Evolutionary conservation across 345 rosid species (phyloP), one percentile per base, ranked within the genome.

Genomic region (Acer saccharum): DNA sequence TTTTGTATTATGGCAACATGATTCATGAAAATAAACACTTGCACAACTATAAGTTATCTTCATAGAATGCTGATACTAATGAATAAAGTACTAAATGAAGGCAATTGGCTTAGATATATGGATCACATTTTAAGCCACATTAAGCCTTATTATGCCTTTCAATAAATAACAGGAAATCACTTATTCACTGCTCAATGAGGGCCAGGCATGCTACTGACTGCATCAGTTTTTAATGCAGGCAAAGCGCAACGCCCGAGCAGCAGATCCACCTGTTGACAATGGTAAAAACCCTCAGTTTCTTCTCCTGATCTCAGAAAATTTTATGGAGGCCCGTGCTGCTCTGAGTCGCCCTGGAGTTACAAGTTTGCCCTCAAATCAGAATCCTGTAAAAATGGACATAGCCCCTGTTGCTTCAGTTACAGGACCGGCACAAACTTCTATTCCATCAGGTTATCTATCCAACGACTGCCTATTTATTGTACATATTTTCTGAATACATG

Each of bases 251-350:
- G 84, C 88, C 44, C 85, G 88, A 81, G 84, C 86, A 70, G 86
- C 79, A 27, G 99, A 96, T 86, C 90, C 94, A 80, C 81, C 87
- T 20, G 77, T 92, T 78, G 97, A 94, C 83, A 83, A 81, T 58
- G 79, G 75, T 66, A 91, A 89, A 87, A 94, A 90, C 75, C 80
- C 97, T 70, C 93, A 90, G 66, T 90, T 82, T 85, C 98, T 96
- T 84, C 87, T 91, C 79, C 85, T 96, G 55, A 91, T 96, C 82
- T 90, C 99, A 17, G 98, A 92, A 75, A 90, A 84, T 75, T 96
- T 96, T 85, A 83, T 90, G 89, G 99, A 93, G 88, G 99, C 98
- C 65, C 87, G 92, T 80, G 86, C 92, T 81, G 92, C 97, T 84
- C 87, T 96, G 78, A 91, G 94, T 85, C 86, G 85, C 76, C 78